These are phyloP conservation scores for Metschnikowia proteae DNA, from an alignment of 805 yeast species.

Conservation along the genomic window DNA sequence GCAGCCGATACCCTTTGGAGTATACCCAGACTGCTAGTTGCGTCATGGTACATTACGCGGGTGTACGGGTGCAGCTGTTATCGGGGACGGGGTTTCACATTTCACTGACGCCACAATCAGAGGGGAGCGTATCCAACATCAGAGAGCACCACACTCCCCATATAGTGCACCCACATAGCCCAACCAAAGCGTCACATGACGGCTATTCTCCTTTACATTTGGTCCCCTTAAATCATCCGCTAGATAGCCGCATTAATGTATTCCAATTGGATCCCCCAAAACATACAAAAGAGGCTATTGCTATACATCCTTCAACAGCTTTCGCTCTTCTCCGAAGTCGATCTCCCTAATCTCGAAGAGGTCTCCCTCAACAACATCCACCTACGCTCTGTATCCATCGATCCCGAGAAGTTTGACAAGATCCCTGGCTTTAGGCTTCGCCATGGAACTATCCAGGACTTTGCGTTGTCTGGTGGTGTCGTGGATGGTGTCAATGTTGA, in stretches of 20 bases:
- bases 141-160: background rate
- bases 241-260: constrained; percentile 9
- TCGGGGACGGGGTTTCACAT: constrained; percentile 3
- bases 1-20: constrained; percentile 3
- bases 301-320: constrained; percentile 78
- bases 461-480: constrained; percentile 59
- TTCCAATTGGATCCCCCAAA: constrained; percentile 71
- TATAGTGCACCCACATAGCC: background rate
- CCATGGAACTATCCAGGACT: constrained; percentile 53
- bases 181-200: constrained; percentile 1
- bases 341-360: constrained; percentile 70
- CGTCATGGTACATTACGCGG: background rate
- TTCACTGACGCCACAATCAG: constrained; percentile 3
- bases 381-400: constrained; percentile 60
- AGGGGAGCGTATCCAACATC: background rate
- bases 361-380: constrained; percentile 61
- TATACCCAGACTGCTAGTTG: constrained; percentile 1
- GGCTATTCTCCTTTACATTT: background rate
- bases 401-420: constrained; percentile 61
- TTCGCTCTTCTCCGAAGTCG: constrained; percentile 76
- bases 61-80: constrained; percentile 1
- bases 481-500: constrained; percentile 67
- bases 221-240: background rate
- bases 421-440: constrained; percentile 63
- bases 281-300: constrained; percentile 75